Base-by-base conservation (phyloP, 768 basidiomycete genomes). In the Cystoderma amianthinum region DNA sequence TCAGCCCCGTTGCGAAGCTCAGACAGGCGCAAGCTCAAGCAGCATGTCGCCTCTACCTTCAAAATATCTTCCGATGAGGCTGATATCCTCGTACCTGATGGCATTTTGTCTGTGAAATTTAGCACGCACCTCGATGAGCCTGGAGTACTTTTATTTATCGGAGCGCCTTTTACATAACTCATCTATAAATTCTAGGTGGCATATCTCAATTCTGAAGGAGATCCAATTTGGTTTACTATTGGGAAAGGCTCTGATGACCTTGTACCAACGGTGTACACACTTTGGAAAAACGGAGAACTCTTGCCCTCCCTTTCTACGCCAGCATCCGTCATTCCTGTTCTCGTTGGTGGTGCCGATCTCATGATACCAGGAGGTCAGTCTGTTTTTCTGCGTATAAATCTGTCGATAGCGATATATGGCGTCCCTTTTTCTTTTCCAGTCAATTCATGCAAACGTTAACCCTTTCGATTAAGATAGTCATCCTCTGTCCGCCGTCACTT, bases 341-440 rank as follows among this genome's bases (percentile, higher is more conserved):
- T 93, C 10, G 63, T 78, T 2, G 77, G 76, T 7, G 89, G 90
- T n/a, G 86, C 89, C 0, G 88, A 93, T 63, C 72, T 92, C 5
- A 91, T 93, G 87, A 79, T 85, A 23, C 86, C 89, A 3, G 89
- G 88, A 60, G 85, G 85, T 84, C 54, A 54, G 80, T 65, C 21
- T 6, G 11, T 19, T 28, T 7, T 28, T 28, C 25, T 28, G n/a
- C n/a, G n/a, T n/a, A n/a, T n/a, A n/a, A n/a, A n/a, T n/a, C n/a
- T n/a, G n/a, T n/a, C n/a, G n/a, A n/a, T n/a, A n/a, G n/a, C n/a
- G n/a, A n/a, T n/a, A n/a, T n/a, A n/a, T n/a, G n/a, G n/a, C n/a
- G n/a, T n/a, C n/a, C n/a, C n/a, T n/a, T n/a, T n/a, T n/a, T 11
- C 16, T 16, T 20, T 22, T 20, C 9, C 21, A 20, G 37, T 38